A percentile compares a stretch with the other conserved stretches of the same genome.
Evolutionary conservation across 805 yeast species (phyloP).

Genomic region (Spencermartinsiella europaea): DNA sequence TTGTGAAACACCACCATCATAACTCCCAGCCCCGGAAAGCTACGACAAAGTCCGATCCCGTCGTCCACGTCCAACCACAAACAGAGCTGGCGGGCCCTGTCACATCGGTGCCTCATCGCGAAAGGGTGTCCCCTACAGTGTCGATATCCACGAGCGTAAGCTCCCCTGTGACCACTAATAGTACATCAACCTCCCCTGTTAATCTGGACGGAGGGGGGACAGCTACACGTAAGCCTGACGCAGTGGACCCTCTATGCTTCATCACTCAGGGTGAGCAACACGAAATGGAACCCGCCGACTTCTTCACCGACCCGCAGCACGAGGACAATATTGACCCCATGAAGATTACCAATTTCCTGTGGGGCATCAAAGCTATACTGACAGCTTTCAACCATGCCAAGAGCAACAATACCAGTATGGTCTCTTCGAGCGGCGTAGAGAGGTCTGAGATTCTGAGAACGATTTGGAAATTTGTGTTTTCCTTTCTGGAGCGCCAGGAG

Average conservation of each 20-base stretch:
- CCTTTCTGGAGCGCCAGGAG: slow-evolving; percentile 9
- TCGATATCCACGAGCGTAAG: neutral
- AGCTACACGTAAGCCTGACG: neutral
- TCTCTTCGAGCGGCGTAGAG: slow-evolving; percentile 1
- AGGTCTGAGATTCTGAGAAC: slow-evolving; percentile 13
- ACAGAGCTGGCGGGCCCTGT: neutral
- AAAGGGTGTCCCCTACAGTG: neutral
- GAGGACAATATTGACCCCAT: slow-evolving; percentile 12
- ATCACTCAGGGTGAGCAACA: neutral
- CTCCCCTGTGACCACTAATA: neutral
- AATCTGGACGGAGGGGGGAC: neutral
- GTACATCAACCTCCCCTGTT: neutral
- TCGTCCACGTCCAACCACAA: neutral
- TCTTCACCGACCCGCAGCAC: neutral
- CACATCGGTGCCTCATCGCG: neutral
- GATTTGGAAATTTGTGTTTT: slow-evolving; percentile 18
- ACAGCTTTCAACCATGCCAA: slow-evolving; percentile 17
- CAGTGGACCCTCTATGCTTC: neutral
- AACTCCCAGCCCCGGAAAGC: too few relatives aligned
- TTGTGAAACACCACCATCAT: neutral
- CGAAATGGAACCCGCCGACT: neutral
- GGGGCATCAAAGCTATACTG: slow-evolving; percentile 20
- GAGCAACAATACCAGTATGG: slow-evolving; percentile 8
- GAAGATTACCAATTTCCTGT: slow-evolving; percentile 13
- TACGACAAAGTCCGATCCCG: neutral